Base-by-base conservation (phyloP, 352 stramenopile species). In the Stramenopiles sp. region DNA sequence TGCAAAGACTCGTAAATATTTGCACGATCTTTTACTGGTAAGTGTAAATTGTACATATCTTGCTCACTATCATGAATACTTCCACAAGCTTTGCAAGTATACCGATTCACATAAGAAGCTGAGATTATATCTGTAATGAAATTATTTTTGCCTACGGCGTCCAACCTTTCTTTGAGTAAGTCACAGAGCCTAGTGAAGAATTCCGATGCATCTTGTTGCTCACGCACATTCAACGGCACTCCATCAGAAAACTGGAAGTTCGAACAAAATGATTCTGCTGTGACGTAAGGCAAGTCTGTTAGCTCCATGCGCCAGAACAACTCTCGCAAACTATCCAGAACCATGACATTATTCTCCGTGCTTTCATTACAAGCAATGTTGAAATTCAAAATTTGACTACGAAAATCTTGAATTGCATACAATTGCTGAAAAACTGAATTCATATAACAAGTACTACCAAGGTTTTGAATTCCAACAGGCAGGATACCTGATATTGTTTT, bases 361-460 rank as follows among this genome's bases (percentile, higher is more conserved):
- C 55, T 75, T 25, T n/a, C 25, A 25, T n/a, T n/a, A 25, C n/a
- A 75, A n/a, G n/a, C 55, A n/a, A 75, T 75, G 55, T n/a, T n/a
- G 55, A n/a, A 25, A n/a, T 75, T 25, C 55, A 84, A 32, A 14
- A 84, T 33, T 4, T 44, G 76, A 32, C 84, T 80, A 27, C 82
- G 80, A 7, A 84, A 44, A 14, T 32, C 44, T 44, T 81, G 30
- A 75, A 82, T 84, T 82, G 83, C 82, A 80, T 84, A 84, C 25
- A 84, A 82, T 75, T 84, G 82, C 55, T 84, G 82, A 67, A 84
- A 33, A 80, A 75, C 81, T 7, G 81, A 84, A 80, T 84, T 84
- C 30, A 84, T 67, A 82, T 84, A 84, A 75, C 82, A 84, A 0
- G 81, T 84, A 80, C 84, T 84, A 22, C 82, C 82, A 44, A 84